Percentiles rank a stretch among this genome's conserved stretches.
Evolutionary conservation across 495 filamentous ascomycete species (phyloP).

Genomic region (Podospora comata): DNA sequence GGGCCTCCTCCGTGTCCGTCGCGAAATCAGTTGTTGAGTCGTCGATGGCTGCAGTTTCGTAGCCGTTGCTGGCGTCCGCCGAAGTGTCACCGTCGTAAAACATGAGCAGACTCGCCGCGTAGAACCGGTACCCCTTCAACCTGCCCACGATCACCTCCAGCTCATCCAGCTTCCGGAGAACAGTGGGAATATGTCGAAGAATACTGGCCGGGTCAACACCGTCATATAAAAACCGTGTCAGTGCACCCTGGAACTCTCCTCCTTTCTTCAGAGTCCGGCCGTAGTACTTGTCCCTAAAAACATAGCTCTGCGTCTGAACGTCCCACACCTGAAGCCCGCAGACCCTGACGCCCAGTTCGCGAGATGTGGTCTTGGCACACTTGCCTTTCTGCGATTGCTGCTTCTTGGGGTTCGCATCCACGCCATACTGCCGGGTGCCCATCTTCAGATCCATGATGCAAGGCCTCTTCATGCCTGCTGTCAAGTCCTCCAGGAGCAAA

Average conservation of each 20-base stretch:
- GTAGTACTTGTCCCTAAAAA: slow-evolving; percentile 97
- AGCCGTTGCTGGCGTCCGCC: slow-evolving; percentile 20
- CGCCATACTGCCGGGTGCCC: slow-evolving; percentile 96
- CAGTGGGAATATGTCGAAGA: slow-evolving; percentile 76
- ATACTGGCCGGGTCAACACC: slow-evolving; percentile 78
- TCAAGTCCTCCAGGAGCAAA: slow-evolving; percentile 92
- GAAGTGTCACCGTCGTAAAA: slow-evolving; percentile 82
- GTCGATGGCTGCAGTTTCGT: slow-evolving; percentile 44
- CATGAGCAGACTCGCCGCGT: slow-evolving; percentile 90
- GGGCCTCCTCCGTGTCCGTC: slow-evolving; percentile 49
- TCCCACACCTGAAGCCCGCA: slow-evolving; percentile 98
- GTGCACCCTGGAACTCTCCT: slow-evolving; percentile 81
- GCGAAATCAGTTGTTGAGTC: slow-evolving; percentile 48
- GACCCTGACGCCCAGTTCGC: slow-evolving; percentile 84
- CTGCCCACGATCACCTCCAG: slow-evolving; percentile 78
- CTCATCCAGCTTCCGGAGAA: slow-evolving; percentile 74
- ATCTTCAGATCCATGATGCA: slow-evolving; percentile 98
- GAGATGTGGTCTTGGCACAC: slow-evolving; percentile 87
- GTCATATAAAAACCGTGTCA: slow-evolving; percentile 87
- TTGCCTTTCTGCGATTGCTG: slow-evolving; percentile 89
- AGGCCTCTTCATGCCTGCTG: slow-evolving; percentile 91
- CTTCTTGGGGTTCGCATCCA: slow-evolving; percentile 91
- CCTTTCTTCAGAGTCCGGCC: slow-evolving; percentile 86
- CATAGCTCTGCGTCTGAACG: slow-evolving; percentile 71
- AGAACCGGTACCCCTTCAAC: slow-evolving; percentile 86